Evolutionary conservation across 768 basidiomycete species (phyloP), one percentile per base, ranked within the genome.

Genomic region (Tylopilus subfusipes): DNA sequence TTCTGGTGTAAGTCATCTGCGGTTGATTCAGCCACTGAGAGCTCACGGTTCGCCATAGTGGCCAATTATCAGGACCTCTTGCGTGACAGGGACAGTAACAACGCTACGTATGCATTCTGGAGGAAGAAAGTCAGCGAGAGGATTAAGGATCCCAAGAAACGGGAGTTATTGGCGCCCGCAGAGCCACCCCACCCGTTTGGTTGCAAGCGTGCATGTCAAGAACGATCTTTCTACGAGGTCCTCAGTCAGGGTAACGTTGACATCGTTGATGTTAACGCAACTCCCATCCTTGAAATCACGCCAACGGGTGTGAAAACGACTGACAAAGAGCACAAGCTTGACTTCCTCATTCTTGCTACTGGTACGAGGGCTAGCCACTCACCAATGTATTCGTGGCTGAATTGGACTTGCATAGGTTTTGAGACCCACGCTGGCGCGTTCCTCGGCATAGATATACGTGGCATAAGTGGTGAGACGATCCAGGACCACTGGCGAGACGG

Each of bases 401-500:
- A 43, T 18, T 5, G 25, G 10, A 16, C 11, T 21, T 33, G 12
- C n/a, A n/a, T n/a, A 50, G 53, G 50, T 16, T 60, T 50, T n/a
- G 52, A 61, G 10, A 42, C 33, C 2, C 19, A 53, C 11, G 33
- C 12, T 22, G 63, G 59, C 2, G 36, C 27, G 6, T 43, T 61
- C 19, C 9, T 53, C 1, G 52, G 53, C 5, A 1, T 64, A 5
- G 52, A 64, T 42, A 16, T 64, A 29, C 62, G 50, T 36, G 53
- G 62, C 0, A 0, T 61, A 8, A 16, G 45, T 7, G 58, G 53
- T 8, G 50, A 58, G 46, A 52, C 56, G 2, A 58, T 58, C 25
- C 57, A 53, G 36, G 51, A 63, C 1, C 62, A 61, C 10, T 63
- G 62, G 54, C 22, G 14, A 42, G 55, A 64, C 12, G 48, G 55